phyloP scores from a whole-genome alignment of 768 basidiomycete species.

The Boletus barrowsii region DNA sequence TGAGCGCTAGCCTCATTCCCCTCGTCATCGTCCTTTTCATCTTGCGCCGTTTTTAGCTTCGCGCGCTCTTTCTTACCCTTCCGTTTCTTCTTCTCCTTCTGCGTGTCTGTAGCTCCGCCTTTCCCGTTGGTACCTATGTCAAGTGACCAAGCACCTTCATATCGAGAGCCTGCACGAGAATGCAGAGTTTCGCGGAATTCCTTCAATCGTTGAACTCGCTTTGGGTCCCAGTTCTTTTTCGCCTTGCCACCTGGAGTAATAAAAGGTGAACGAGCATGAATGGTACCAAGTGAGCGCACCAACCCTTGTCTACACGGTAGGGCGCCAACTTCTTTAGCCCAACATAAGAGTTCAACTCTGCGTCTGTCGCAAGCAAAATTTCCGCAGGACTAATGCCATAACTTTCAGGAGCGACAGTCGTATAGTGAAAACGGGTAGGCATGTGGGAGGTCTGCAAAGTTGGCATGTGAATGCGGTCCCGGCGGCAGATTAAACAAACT shows the following conservation, averaged over 20 bases:
- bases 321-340: constrained; percentile 89
- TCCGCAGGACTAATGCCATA: constrained; percentile 80
- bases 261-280: neutral
- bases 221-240: constrained; percentile 55
- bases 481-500: constrained; percentile 25
- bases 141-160: constrained; percentile 22
- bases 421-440: constrained; percentile 92
- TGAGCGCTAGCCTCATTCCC: neutral
- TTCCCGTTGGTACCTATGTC: neutral
- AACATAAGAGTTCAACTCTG: constrained; percentile 90
- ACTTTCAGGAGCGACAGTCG: constrained; percentile 55
- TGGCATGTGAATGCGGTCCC: neutral
- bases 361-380: constrained; percentile 87
- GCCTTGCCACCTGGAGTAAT: constrained; percentile 17
- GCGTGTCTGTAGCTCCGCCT: constrained; percentile 8
- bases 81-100: constrained; percentile 50
- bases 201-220: constrained; percentile 59
- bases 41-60: constrained; percentile 41
- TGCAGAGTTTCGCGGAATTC: constrained; percentile 67
- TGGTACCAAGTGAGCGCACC: constrained; percentile 7
- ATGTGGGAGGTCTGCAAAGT: constrained; percentile 72
- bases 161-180: constrained; percentile 35
- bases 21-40: constrained; percentile 5
- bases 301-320: constrained; percentile 59
- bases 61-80: constrained; percentile 70